Evolutionary conservation across 1,284 basidiomycete species (phyloP).

Genomic region (Trichosporon coremiiforme): DNA sequence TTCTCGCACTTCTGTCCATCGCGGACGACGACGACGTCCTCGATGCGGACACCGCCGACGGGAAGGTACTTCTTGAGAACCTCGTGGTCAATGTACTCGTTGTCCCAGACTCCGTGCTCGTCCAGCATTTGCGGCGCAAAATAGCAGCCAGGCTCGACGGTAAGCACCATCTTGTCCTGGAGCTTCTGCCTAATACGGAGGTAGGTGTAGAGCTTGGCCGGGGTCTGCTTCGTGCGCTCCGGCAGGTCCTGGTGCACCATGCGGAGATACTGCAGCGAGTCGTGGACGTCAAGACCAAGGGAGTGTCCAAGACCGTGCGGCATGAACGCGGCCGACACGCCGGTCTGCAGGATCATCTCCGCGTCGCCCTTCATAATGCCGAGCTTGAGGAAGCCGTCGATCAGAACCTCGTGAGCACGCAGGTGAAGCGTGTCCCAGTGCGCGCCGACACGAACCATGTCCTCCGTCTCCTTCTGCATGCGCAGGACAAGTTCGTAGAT

Average conservation of each 20-base stretch:
- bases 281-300: conserved; percentile 81
- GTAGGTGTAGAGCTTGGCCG: conserved; percentile 69
- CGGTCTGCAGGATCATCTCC: conserved; percentile 71
- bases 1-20: conserved; percentile 67
- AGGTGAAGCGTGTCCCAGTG: conserved; percentile 88
- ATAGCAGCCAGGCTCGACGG: conserved; percentile 82
- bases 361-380: conserved; percentile 73
- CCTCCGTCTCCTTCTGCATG: conserved; percentile 74
- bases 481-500: conserved; percentile 82
- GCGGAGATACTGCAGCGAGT: conserved; percentile 51
- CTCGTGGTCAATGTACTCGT: conserved; percentile 69
- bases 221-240: conserved; percentile 56
- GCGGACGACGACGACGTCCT: conserved; percentile 80
- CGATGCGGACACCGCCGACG: conserved; percentile 87
- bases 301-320: conserved; percentile 87
- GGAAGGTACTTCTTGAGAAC: conserved; percentile 71
- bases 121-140: conserved; percentile 77
- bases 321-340: conserved; percentile 80
- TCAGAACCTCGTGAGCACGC: conserved; percentile 73
- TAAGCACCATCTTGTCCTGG: conserved; percentile 75
- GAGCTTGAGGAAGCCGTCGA: conserved; percentile 73
- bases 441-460: conserved; percentile 67
- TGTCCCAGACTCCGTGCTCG: conserved; percentile 62
- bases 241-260: conserved; percentile 41
- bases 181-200: conserved; percentile 73